Percentiles rank a stretch among this genome's conserved stretches.
These are phyloP conservation scores for Candida odintsovae DNA, from an alignment of 805 yeast species.

Conservation along the genomic window DNA sequence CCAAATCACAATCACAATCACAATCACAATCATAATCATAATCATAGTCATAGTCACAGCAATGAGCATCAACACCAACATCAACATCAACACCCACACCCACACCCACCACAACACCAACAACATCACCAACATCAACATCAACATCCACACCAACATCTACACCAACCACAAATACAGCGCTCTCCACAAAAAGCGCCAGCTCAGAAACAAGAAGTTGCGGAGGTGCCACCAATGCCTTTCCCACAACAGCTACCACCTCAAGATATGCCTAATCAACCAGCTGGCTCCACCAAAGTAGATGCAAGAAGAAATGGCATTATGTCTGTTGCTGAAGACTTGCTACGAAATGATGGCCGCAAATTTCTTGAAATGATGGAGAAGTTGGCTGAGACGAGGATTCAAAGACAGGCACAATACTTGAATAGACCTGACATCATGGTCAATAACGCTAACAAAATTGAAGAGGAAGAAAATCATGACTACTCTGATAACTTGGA, in stretches of 20 bases:
- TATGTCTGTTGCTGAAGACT: constrained; percentile 69
- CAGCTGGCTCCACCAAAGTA: constrained; percentile 4
- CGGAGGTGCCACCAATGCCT: not conserved
- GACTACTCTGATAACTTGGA: constrained; percentile 21
- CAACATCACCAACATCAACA: constrained; percentile 1
- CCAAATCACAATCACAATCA: not conserved
- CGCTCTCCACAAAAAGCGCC: not conserved
- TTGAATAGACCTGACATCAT: constrained; percentile 10
- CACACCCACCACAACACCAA: not conserved
- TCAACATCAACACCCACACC: not conserved
- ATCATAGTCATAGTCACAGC: no score
- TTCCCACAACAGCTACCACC: not conserved
- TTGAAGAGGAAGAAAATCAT: constrained; percentile 24
- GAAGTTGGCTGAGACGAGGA: constrained; percentile 52
- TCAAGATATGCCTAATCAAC: not conserved
- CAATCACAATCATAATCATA: not conserved
- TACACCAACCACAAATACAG: not conserved
- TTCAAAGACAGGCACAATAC: constrained; percentile 24
- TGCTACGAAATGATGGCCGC: constrained; percentile 71
- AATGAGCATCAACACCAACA: constrained; percentile 1
- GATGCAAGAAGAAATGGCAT: constrained; percentile 32
- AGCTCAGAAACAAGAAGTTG: not conserved
- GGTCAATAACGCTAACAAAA: constrained; percentile 19
- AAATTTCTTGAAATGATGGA: constrained; percentile 78
- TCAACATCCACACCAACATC: constrained; percentile 1